Evolutionary conservation across 192 early-diverging fungal species (phyloP).

Genomic region (Gamsiella multidivaricata): DNA sequence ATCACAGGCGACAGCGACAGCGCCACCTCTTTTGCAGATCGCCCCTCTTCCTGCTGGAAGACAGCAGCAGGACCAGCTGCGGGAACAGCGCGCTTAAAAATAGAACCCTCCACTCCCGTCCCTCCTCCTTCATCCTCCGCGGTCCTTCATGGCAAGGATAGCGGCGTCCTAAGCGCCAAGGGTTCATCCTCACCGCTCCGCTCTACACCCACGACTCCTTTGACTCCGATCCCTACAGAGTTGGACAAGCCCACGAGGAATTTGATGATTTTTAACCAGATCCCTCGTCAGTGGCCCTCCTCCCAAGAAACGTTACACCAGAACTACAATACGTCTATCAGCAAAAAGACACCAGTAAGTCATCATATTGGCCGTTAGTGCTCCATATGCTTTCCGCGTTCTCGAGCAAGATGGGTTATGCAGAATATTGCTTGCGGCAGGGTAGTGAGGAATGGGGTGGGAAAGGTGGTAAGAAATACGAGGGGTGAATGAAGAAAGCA

Average conservation of each 20-base stretch:
- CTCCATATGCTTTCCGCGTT: background rate
- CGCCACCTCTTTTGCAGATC: slow-evolving; percentile 25
- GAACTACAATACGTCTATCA: slow-evolving; percentile 22
- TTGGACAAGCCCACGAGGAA: slow-evolving; percentile 47
- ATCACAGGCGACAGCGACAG: slow-evolving; percentile 11
- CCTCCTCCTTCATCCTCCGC: slow-evolving; percentile 1
- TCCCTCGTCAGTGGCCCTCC: slow-evolving; percentile 49
- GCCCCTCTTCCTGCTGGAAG: slow-evolving; percentile 17
- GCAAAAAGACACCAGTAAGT: slow-evolving; percentile 34
- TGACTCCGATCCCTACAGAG: slow-evolving; percentile 37
- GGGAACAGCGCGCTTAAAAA: slow-evolving; percentile 36
- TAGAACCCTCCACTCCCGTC: slow-evolving; percentile 32
- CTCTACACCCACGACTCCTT: slow-evolving; percentile 13
- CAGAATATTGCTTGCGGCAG: too few species aligned
- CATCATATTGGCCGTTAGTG: too few species aligned
- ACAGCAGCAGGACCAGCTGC: too few species aligned
- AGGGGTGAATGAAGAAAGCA: background rate
- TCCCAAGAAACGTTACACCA: slow-evolving; percentile 50
- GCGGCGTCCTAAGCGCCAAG: slow-evolving; percentile 4
- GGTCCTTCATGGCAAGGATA: background rate
- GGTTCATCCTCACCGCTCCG: slow-evolving; percentile 19
- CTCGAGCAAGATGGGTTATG: background rate
- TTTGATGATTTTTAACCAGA: slow-evolving; percentile 51
- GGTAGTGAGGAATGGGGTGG: too few species aligned
- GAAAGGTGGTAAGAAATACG: too few species aligned